These are phyloP conservation scores for Aureobasidium sp. DNA, from an alignment of 2,329 filamentous ascomycete genomes.

Conservation along the genomic window DNA sequence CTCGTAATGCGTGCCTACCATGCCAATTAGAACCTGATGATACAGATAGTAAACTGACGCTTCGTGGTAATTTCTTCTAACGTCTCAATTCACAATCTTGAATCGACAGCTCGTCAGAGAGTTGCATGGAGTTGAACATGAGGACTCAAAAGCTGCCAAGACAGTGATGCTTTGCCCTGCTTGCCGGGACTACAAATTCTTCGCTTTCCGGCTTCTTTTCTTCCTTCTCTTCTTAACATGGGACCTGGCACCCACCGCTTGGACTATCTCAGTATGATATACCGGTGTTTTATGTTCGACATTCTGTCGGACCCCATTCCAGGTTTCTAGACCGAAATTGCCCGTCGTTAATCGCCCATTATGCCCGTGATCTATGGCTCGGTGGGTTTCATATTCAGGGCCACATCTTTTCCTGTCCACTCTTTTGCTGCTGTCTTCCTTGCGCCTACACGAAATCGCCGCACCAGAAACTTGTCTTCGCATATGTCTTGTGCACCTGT, in stretches of 20 bases:
- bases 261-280: constrained; percentile 26
- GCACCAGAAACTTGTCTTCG: no score
- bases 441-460: neutral
- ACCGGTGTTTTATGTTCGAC: constrained; percentile 24
- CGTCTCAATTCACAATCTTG: no score
- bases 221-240: constrained; percentile 18
- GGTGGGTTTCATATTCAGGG: constrained; percentile 50
- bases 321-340: constrained; percentile 39
- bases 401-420: constrained; percentile 30
- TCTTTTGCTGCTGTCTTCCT: neutral
- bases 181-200: neutral
- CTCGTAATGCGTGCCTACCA: no score
- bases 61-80: no score
- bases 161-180: no score
- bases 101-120: no score
- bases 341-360: constrained; percentile 50
- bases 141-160: no score
- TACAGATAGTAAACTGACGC: no score
- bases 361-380: constrained; percentile 31
- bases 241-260: constrained; percentile 27
- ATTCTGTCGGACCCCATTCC: constrained; percentile 17
- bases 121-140: no score
- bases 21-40: no score
- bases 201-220: constrained; percentile 15
- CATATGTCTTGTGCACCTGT: no score